Evolutionary conservation across 2,329 filamentous ascomycete species (phyloP).

Genomic region (Thelonectria blattea): DNA sequence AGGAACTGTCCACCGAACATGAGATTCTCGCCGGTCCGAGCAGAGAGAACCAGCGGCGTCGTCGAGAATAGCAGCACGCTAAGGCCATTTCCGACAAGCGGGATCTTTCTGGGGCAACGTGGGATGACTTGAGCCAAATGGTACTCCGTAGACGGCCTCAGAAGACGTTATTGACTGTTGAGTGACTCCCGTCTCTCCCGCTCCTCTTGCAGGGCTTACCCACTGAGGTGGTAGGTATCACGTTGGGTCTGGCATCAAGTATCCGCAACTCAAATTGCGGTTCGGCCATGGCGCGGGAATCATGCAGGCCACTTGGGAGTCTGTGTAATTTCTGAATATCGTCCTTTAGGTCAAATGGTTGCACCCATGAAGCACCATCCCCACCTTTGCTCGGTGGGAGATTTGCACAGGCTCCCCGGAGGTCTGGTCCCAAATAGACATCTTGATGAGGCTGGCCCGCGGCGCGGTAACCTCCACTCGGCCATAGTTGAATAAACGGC

Average conservation of each 20-base stretch:
- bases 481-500: background rate
- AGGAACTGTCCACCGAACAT: slow-evolving; percentile 1
- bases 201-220: slow-evolving; percentile 9
- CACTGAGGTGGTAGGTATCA: slow-evolving; percentile 5
- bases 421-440: background rate
- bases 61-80: slow-evolving; percentile 31
- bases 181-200: background rate
- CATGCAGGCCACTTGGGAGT: background rate
- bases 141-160: slow-evolving; percentile 26
- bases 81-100: slow-evolving; percentile 18
- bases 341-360: background rate
- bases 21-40: slow-evolving; percentile 11
- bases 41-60: slow-evolving; percentile 19
- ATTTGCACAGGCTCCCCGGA: slow-evolving; percentile 3
- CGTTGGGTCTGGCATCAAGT: slow-evolving; percentile 1
- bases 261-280: background rate
- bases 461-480: slow-evolving; percentile 7
- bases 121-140: slow-evolving; percentile 8
- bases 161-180: background rate
- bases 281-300: background rate
- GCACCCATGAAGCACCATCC: background rate
- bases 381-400: background rate
- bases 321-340: slow-evolving; percentile 4
- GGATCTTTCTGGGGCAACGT: slow-evolving; percentile 17
- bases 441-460: slow-evolving; percentile 8